A percentile compares a stretch with the other conserved stretches of the same genome.
phyloP scores from a whole-genome alignment of 1,139 yeast genomes.

The Suhomyces yuchorum region DNA sequence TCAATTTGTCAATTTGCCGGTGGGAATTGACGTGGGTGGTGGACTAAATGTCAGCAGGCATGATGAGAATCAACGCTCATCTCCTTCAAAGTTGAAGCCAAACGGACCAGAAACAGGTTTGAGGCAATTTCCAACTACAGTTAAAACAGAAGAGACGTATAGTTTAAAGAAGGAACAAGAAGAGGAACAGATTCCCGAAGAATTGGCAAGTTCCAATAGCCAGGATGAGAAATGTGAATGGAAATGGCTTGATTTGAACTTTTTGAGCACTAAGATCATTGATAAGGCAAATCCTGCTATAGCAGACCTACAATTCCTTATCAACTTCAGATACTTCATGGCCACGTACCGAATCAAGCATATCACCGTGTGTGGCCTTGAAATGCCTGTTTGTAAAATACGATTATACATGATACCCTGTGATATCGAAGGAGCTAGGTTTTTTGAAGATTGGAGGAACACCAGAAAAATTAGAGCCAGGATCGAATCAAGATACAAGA shows the following conservation, averaged over 20 bases:
- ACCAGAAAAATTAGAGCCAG: constrained; percentile 7
- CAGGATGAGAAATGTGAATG: constrained; percentile 29
- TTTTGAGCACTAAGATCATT: constrained; percentile 18
- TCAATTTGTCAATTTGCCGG: constrained; percentile 44
- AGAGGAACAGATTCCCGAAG: not conserved
- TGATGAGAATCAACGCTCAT: not conserved
- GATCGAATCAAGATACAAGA: constrained; percentile 31
- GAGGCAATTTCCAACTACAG: not conserved
- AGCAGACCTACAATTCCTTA: constrained; percentile 42
- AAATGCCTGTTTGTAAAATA: constrained; percentile 29
- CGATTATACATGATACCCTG: constrained; percentile 53
- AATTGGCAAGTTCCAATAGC: not conserved
- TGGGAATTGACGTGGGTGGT: constrained; percentile 22
- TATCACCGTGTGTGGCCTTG: constrained; percentile 8
- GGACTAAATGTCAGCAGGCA: constrained; percentile 14
- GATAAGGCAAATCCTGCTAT: constrained; percentile 30
- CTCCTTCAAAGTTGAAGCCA: not conserved
- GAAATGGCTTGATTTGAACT: constrained; percentile 51
- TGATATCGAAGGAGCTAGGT: constrained; percentile 43
- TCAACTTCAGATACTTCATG: constrained; percentile 39
- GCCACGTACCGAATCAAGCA: constrained; percentile 44
- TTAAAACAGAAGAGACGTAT: not conserved
- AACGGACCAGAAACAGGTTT: not conserved
- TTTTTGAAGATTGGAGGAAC: constrained; percentile 36
- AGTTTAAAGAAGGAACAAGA: no score